Base-by-base conservation (phyloP, 75 land plant genomes). In the Sequoia sempervirens region DNA sequence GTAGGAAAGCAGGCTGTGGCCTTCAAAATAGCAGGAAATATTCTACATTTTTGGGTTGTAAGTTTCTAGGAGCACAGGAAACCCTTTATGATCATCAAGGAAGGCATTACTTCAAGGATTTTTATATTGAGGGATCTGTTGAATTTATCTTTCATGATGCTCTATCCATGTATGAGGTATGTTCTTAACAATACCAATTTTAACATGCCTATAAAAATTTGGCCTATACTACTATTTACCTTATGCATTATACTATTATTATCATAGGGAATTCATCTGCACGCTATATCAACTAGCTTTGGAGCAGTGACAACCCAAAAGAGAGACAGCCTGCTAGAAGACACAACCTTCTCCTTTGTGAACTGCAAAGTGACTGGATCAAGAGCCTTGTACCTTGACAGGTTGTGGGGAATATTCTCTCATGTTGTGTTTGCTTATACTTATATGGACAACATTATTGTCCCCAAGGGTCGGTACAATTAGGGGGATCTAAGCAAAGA, bases 381-480 rank as follows among this genome's bases (percentile, higher is more conserved):
- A 5, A 96, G 97, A 0, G 86, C 88, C 20, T 83, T 94, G 15
- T 95, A 87, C 84, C 85, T 95, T 26, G 97, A 96, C 1, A 85
- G 97, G 80, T 96, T 96, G 5, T 95, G 97, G 97, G 97, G 96
- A 40, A 86, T 87, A 53, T 95, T 90, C 88, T 95, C 97, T 2
- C 87, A 93, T 36, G 96, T 95, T 5, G 87, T 95, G 72, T 95
- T 91, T 72, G 94, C 97, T 26, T 92, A 88, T 83, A 91, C 92
- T 13, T 92, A 91, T 38, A 92, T 95, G 92, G 97, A 95, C 83
- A 85, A 89, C 84, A 94, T 95, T 79, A 89, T 95, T 86, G 84
- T 91, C 54, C 96, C 97, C 69, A 85, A 83, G 26, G 97, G 96
- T 34, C 94, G 97, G 97, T 86, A 88, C 56, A 89, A 95, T 79